Conservation (phyloP, 768 basidiomycete genomes). For the Suillus decipiens region DNA sequence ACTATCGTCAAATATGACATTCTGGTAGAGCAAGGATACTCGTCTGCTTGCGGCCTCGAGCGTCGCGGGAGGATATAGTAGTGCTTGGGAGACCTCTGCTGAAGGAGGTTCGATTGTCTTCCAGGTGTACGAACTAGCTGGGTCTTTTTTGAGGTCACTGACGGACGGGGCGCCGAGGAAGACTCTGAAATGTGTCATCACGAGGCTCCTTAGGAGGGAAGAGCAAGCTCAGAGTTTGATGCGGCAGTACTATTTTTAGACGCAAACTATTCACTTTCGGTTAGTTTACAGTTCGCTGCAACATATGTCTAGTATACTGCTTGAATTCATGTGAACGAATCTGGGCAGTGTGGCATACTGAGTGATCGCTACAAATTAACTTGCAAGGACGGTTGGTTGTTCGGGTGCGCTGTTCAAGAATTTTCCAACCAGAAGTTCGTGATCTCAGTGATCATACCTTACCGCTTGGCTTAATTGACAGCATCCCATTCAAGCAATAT, state of each 20-base stretch:
- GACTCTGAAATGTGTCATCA: conserved; percentile 44
- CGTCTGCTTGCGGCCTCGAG: conserved; percentile 68
- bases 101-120: conserved; percentile 37
- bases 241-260: background rate
- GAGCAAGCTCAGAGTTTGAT: background rate
- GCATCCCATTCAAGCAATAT: background rate
- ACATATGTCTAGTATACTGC: background rate
- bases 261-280: background rate
- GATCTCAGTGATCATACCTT: background rate
- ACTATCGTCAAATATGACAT: conserved; percentile 63
- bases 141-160: conserved; percentile 38
- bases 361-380: background rate
- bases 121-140: conserved; percentile 43
- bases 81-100: conserved; percentile 23
- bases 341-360: background rate
- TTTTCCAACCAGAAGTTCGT: background rate
- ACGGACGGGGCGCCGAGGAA: conserved; percentile 51
- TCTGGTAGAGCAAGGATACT: conserved; percentile 70
- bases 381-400: background rate
- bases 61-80: conserved; percentile 49
- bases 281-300: background rate
- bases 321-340: background rate
- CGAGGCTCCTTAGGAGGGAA: background rate
- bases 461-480: background rate
- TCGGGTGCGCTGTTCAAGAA: background rate